Evolutionary conservation across 345 rosid genomes (phyloP), one percentile per base, ranked within the genome.

Genomic region (Heritiera littoralis): DNA sequence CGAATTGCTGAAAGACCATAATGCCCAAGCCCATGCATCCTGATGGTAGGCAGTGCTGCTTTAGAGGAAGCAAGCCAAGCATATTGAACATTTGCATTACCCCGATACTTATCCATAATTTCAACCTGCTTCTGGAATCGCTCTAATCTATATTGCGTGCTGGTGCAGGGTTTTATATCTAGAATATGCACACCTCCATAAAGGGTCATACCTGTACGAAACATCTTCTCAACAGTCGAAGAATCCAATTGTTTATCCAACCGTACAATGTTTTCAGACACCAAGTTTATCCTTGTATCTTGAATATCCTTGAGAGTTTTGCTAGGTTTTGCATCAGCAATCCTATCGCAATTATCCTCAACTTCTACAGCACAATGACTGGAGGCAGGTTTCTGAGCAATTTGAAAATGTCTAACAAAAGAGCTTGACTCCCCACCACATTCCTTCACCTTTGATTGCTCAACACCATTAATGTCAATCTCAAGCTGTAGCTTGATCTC

Each of bases 11-110:
- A 89, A 28, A 89, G 77, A 67, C 86, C 92, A 85, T 89, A 89
- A 73, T 87, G 87, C 70, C 97, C 93, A 78, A 94, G 89, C 45
- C 98, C 98, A 63, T 86, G 90, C 63, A 4, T 76, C 87, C 73
- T 79, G 5, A 97, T 51, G 0, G 84, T 80, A 52, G 87, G 75
- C 43, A 93, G 56, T 35, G 85, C 83, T 76, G 64, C 86, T 80
- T 86, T 89, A 46, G 94, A 84, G 59, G 89, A 74, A 86, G 93
- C 89, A 86, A 97, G 99, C 99, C 99, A 97, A 28, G 96, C 99
- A 77, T 88, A 89, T 69, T 82, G 81, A 77, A 97, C 86, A 80
- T 93, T 94, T 49, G 98, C 93, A 81, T 89, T 86, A 48, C 98
- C 97, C n/a, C 98, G 98, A 68, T 81, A 85, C 73, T 81, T 87